These are phyloP conservation scores for Escallonia herrerae DNA, from an alignment of 129 eudicot genomes.

Conservation along the genomic window DNA sequence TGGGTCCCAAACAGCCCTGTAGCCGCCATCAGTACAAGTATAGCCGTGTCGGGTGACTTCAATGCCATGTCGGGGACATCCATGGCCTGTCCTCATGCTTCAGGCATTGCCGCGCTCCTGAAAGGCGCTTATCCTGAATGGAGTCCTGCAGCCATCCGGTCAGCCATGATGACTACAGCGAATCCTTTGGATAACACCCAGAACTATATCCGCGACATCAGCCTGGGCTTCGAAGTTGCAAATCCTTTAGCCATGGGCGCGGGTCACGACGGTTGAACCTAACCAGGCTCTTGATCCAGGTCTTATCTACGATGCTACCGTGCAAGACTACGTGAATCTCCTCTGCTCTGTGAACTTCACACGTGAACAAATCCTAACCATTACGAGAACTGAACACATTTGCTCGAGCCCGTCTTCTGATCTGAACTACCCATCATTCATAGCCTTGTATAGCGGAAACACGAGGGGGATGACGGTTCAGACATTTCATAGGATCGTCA, in stretches of 20 bases:
- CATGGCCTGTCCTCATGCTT: constrained; percentile 3
- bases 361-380: constrained; percentile 1
- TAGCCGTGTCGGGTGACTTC: neutral
- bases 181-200: neutral
- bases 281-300: constrained; percentile 1
- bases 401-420: constrained; percentile 11
- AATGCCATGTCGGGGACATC: neutral
- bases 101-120: neutral
- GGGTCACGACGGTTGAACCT: neutral
- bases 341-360: constrained; percentile 2
- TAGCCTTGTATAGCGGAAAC: neutral
- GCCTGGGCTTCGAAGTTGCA: neutral
- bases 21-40: neutral
- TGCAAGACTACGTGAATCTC: neutral
- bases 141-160: constrained; percentile 1
- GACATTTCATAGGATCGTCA: constrained; percentile 18
- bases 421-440: constrained; percentile 12
- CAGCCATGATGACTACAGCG: no score
- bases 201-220: neutral
- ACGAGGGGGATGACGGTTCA: neutral
- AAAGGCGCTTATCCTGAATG: neutral
- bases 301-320: neutral
- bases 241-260: neutral
- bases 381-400: constrained; percentile 1
- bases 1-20: neutral